These are phyloP conservation scores for Conticribra guillardii DNA, from an alignment of 108 stramenopile species.

Conservation along the genomic window DNA sequence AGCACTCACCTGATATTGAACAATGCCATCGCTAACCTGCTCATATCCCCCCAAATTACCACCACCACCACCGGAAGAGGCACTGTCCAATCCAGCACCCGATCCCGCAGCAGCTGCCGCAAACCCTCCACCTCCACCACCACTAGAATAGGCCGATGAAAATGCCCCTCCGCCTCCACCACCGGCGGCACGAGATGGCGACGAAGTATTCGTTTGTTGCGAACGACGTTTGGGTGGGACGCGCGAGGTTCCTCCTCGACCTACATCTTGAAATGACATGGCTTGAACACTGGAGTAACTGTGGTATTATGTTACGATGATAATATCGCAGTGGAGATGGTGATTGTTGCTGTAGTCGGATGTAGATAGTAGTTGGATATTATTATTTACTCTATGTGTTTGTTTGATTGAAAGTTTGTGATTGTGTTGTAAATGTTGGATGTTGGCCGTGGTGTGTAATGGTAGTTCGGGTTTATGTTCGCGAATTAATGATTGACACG, in stretches of 20 bases:
- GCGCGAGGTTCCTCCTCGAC: constrained; percentile 18
- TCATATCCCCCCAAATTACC: constrained; percentile 41
- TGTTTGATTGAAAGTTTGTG: no score
- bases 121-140: background rate
- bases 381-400: no score
- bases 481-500: no score
- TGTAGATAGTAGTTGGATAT: no score
- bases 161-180: constrained; percentile 7
- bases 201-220: background rate
- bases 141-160: constrained; percentile 1
- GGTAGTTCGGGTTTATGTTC: no score
- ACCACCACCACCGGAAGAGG: no score
- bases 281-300: no score
- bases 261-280: constrained; percentile 60
- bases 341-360: no score
- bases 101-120: background rate
- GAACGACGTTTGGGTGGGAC: background rate
- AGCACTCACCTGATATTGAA: constrained; percentile 75
- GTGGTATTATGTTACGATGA: no score
- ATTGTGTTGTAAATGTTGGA: no score
- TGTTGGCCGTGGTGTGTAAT: no score
- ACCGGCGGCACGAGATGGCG: constrained; percentile 4
- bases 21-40: constrained; percentile 56
- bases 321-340: no score
- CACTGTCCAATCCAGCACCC: background rate